Evolutionary conservation across 306 rosid genomes (phyloP).

Genomic region (Vachellia collinsii): DNA sequence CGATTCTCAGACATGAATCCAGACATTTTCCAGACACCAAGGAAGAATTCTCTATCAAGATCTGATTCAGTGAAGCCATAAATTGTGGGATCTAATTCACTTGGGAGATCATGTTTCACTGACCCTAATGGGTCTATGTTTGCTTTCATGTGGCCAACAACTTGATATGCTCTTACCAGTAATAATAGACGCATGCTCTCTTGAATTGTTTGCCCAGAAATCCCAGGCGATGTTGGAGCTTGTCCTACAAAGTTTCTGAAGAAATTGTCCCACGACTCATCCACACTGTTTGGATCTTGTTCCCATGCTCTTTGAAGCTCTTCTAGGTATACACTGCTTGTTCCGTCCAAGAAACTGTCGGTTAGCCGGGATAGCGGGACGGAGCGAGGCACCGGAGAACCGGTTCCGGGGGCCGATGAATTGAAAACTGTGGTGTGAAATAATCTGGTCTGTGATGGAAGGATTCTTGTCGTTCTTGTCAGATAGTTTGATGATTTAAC

Average conservation of each 20-base stretch:
- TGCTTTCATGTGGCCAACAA: constrained; percentile 91
- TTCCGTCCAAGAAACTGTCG: constrained; percentile 87
- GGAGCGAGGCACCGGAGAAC: constrained; percentile 66
- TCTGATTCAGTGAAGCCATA: constrained; percentile 90
- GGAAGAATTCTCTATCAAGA: constrained; percentile 90
- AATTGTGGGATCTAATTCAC: constrained; percentile 70
- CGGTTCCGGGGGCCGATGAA: constrained; percentile 43
- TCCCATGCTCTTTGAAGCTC: constrained; percentile 99
- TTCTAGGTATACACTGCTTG: constrained; percentile 87
- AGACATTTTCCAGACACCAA: constrained; percentile 87
- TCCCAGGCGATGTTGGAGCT: constrained; percentile 77
- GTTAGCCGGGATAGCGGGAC: constrained; percentile 81
- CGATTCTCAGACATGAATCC: constrained; percentile 93
- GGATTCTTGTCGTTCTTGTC: constrained; percentile 46
- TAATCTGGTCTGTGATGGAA: constrained; percentile 53
- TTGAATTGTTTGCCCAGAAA: constrained; percentile 94
- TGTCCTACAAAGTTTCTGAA: constrained; percentile 90
- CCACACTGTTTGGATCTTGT: constrained; percentile 82
- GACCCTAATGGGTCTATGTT: constrained; percentile 79
- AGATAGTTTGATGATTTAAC: constrained; percentile 46
- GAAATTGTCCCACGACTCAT: constrained; percentile 96
- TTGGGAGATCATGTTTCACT: constrained; percentile 66
- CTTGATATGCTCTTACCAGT: constrained; percentile 91
- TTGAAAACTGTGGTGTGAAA: constrained; percentile 60
- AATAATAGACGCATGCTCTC: constrained; percentile 89